Percentiles rank a stretch among this genome's conserved stretches.
Evolutionary conservation across 2,329 filamentous ascomycete species (phyloP).

Genomic region (Trichoderma lentiforme): DNA sequence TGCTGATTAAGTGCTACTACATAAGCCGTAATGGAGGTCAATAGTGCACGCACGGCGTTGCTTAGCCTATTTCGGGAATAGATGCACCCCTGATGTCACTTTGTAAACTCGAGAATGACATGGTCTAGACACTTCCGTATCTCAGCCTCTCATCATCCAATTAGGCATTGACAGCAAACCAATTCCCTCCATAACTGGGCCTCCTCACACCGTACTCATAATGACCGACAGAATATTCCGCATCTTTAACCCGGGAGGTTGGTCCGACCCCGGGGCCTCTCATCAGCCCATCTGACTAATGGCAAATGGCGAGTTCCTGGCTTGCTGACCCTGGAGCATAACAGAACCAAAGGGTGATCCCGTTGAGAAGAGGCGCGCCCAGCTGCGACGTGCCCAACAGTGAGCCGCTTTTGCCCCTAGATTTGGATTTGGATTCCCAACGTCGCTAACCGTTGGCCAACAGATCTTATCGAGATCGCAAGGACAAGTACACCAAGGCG

Average conservation of each 20-base stretch:
- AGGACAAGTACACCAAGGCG: slow-evolving; percentile 28
- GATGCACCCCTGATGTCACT: not conserved
- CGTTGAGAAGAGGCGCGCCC: slow-evolving; percentile 26
- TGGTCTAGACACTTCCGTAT: not conserved
- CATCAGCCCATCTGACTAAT: not conserved
- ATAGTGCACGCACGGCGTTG: not conserved
- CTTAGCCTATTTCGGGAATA: slow-evolving; percentile 3
- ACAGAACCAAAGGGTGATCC: slow-evolving; percentile 27
- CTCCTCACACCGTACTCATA: not conserved
- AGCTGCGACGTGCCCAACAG: slow-evolving; percentile 31
- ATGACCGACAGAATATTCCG: slow-evolving; percentile 30
- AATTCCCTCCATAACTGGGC: not conserved
- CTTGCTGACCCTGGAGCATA: not conserved
- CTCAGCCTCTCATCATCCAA: slow-evolving; percentile 4
- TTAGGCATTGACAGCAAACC: not conserved
- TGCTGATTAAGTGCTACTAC: not conserved
- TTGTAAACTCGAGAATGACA: not conserved
- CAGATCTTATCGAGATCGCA: slow-evolving; percentile 32
- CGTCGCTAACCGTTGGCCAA: not conserved
- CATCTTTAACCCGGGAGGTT: slow-evolving; percentile 32
- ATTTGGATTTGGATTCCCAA: not conserved
- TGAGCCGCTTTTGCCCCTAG: slow-evolving; percentile 6
- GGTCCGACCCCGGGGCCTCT: not conserved
- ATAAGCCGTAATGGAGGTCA: not conserved
- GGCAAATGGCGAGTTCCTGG: not conserved